Evolutionary conservation across 1,284 basidiomycete species (phyloP).

Genomic region (Phellopilus nigrolimitatus): DNA sequence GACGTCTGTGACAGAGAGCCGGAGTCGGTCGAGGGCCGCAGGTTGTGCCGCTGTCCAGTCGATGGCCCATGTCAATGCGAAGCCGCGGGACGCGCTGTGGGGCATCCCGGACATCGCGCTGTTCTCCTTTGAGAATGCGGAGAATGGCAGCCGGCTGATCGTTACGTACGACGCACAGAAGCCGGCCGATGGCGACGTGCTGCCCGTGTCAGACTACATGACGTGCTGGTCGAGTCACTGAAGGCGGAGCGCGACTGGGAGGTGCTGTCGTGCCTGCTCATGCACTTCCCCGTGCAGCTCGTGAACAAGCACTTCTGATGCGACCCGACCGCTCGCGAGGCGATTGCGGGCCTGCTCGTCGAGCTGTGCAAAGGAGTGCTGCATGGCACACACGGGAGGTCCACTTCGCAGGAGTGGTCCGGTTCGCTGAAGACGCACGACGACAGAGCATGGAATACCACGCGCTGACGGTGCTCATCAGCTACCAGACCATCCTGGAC

Average conservation of each 20-base stretch:
- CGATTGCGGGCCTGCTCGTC: slow-evolving; percentile 63
- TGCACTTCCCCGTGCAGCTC: slow-evolving; percentile 88
- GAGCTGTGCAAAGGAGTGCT: slow-evolving; percentile 70
- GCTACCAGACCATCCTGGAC: slow-evolving; percentile 82
- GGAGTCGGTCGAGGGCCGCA: slow-evolving; percentile 65
- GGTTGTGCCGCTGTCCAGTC: slow-evolving; percentile 28
- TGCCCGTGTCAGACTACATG: slow-evolving; percentile 83
- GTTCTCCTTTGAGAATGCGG: slow-evolving; percentile 62
- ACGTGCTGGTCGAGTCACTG: slow-evolving; percentile 63
- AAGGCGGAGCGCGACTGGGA: slow-evolving; percentile 88
- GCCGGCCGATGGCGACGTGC: slow-evolving; percentile 44
- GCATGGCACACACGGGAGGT: slow-evolving; percentile 51
- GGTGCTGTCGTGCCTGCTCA: slow-evolving; percentile 87
- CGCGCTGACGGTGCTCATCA: slow-evolving; percentile 83
- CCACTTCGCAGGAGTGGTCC: slow-evolving; percentile 52
- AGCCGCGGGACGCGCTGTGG: slow-evolving; percentile 65
- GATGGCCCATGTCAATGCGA: slow-evolving; percentile 28
- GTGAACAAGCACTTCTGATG: slow-evolving; percentile 97
- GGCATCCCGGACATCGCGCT: slow-evolving; percentile 68
- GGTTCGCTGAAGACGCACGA: slow-evolving; percentile 69
- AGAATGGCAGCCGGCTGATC: slow-evolving; percentile 69
- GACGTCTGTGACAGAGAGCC: slow-evolving; percentile 48
- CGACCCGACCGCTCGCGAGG: slow-evolving; percentile 71
- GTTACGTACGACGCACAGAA: slow-evolving; percentile 70
- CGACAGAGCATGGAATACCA: slow-evolving; percentile 85